Conservation (phyloP, 176 grass and related monocot genomes). For the Hsuehochloa calcarea region DNA sequence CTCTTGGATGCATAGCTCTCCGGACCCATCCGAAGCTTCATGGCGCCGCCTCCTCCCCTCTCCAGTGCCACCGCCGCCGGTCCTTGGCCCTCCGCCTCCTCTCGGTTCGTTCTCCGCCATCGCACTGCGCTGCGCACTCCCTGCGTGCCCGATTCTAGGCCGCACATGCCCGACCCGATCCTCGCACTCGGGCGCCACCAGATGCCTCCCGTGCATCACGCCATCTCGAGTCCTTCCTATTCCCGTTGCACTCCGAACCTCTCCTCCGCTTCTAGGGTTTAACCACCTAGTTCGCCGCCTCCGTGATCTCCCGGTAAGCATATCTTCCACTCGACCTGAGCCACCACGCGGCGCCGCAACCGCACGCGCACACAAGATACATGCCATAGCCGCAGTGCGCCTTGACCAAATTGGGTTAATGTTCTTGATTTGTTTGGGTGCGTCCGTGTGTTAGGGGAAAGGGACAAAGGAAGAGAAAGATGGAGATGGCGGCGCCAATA, state of each 20-base stretch:
- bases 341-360: background rate
- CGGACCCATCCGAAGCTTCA: too few relatives aligned
- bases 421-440: slow-evolving; percentile 27
- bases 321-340: background rate
- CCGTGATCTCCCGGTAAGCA: slow-evolving; percentile 32
- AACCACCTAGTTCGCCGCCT: background rate
- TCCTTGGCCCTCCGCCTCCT: too few relatives aligned
- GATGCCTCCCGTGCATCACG: too few relatives aligned
- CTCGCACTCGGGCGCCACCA: too few relatives aligned
- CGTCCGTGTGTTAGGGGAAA: slow-evolving; percentile 7
- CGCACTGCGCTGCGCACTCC: too few relatives aligned
- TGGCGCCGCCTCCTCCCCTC: too few relatives aligned
- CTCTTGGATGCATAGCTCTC: too few relatives aligned
- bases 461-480: background rate
- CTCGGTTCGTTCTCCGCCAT: too few relatives aligned
- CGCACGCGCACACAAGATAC: background rate
- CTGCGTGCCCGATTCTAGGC: too few relatives aligned
- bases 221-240: background rate
- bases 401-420: slow-evolving; percentile 6
- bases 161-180: too few relatives aligned
- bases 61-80: too few relatives aligned
- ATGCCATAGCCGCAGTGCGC: background rate
- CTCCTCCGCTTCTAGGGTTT: slow-evolving; percentile 31
- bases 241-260: background rate
- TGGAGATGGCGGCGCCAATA: slow-evolving; percentile 52